Percentiles rank a stretch among this genome's conserved stretches.
These are phyloP conservation scores for Aspergillus udagawae DNA, from an alignment of 2,329 filamentous ascomycete genomes.

Conservation along the genomic window DNA sequence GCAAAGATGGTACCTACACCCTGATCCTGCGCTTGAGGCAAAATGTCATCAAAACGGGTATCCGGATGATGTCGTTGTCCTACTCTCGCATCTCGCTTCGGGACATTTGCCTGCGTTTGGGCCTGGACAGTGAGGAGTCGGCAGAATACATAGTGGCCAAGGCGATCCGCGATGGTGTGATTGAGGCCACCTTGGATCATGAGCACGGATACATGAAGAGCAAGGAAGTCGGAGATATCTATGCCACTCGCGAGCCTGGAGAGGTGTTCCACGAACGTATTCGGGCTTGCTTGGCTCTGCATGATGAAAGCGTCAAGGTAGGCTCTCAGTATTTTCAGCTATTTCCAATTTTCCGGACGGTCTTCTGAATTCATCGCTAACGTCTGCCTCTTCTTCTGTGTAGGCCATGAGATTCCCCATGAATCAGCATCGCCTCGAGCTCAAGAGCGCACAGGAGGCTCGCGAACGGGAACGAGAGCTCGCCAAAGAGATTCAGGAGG, in stretches of 20 bases:
- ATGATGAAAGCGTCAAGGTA: conserved; percentile 98
- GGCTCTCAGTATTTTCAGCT: conserved; percentile 19
- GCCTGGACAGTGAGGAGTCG: conserved; percentile 91
- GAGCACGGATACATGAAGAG: conserved; percentile 98
- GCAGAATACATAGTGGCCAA: conserved; percentile 99
- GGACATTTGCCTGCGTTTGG: conserved; percentile 93
- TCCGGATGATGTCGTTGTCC: conserved; percentile 97
- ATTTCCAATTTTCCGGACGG: not conserved
- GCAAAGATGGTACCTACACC: conserved; percentile 90
- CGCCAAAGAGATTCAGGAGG: conserved; percentile 98
- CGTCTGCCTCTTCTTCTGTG: conserved; percentile 2
- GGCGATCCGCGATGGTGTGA: conserved; percentile 94
- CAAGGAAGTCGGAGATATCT: conserved; percentile 92
- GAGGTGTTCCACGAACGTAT: conserved; percentile 98
- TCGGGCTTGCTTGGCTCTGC: conserved; percentile 79
- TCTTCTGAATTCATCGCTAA: conserved; percentile 22
- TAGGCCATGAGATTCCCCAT: conserved; percentile 98
- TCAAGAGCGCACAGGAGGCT: conserved; percentile 98
- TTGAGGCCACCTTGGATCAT: conserved; percentile 89
- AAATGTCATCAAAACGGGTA: conserved; percentile 99
- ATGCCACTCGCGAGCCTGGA: conserved; percentile 89
- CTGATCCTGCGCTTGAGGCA: conserved; percentile 90
- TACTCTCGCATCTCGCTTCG: conserved; percentile 96
- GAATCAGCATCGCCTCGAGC: conserved; percentile 95
- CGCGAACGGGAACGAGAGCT: conserved; percentile 92